Evolutionary conservation across 163 green algal species (phyloP).

Genomic region (Prototheca wickerhamii): DNA sequence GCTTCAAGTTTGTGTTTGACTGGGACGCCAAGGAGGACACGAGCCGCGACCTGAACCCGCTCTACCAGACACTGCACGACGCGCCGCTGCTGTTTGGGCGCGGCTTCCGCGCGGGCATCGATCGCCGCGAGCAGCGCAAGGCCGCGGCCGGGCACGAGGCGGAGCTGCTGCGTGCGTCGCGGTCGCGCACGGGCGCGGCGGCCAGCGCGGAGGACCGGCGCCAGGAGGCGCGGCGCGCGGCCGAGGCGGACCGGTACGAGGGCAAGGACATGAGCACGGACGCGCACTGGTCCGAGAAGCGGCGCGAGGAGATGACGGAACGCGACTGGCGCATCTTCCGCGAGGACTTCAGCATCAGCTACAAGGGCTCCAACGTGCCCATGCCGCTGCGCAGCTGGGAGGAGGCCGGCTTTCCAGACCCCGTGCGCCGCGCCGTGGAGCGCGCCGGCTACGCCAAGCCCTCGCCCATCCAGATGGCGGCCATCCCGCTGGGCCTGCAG

Average conservation of each 20-base stretch:
- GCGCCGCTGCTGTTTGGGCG: slow-evolving; percentile 86
- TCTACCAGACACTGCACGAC: slow-evolving; percentile 82
- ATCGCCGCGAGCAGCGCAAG: slow-evolving; percentile 90
- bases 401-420: slow-evolving; percentile 65
- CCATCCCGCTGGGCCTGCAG: slow-evolving; percentile 85
- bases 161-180: slow-evolving; percentile 49
- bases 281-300: slow-evolving; percentile 86
- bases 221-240: slow-evolving; percentile 27
- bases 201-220: slow-evolving; percentile 52
- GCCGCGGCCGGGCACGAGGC: slow-evolving; percentile 46
- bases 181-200: slow-evolving; percentile 33
- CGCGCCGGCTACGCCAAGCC: slow-evolving; percentile 87
- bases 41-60: slow-evolving; percentile 74
- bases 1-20: slow-evolving; percentile 94
- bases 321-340: slow-evolving; percentile 99
- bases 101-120: slow-evolving; percentile 84
- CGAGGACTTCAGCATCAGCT: slow-evolving; percentile 97
- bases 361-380: slow-evolving; percentile 54
- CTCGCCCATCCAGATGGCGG: slow-evolving; percentile 95
- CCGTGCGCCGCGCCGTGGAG: slow-evolving; percentile 64
- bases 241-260: slow-evolving; percentile 18
- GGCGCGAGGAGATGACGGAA: slow-evolving; percentile 75
- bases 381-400: slow-evolving; percentile 89
- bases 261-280: slow-evolving; percentile 45
- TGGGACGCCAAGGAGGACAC: slow-evolving; percentile 94